Evolutionary conservation across 2,329 filamentous ascomycete species (phyloP).

Genomic region (Aphanoascus verrucosus): DNA sequence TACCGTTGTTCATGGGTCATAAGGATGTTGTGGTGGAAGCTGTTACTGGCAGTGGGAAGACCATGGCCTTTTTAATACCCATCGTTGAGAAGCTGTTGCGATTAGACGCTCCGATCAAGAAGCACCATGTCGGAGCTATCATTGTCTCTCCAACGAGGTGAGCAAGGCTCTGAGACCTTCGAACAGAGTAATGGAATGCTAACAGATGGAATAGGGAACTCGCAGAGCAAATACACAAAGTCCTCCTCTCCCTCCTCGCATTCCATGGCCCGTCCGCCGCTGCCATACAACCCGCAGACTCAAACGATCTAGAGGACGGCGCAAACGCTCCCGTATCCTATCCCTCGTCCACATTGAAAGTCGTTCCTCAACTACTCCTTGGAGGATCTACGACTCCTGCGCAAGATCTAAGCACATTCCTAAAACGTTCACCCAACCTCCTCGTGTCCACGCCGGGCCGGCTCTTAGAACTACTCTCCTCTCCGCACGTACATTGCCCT

Average conservation of each 20-base stretch:
- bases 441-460: slow-evolving; percentile 85
- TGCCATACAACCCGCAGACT: slow-evolving; percentile 34
- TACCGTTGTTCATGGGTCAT: slow-evolving; percentile 77
- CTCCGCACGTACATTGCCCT: slow-evolving; percentile 75
- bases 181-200: not conserved
- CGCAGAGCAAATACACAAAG: slow-evolving; percentile 77
- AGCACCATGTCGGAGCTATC: slow-evolving; percentile 80
- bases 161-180: not conserved
- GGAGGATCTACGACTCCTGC: slow-evolving; percentile 66
- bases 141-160: slow-evolving; percentile 74
- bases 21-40: slow-evolving; percentile 91
- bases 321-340: slow-evolving; percentile 26
- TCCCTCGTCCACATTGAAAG: slow-evolving; percentile 42
- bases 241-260: slow-evolving; percentile 62
- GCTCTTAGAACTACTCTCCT: slow-evolving; percentile 74
- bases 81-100: slow-evolving; percentile 72
- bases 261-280: slow-evolving; percentile 71
- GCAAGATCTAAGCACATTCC: slow-evolving; percentile 76
- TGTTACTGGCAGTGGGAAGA: slow-evolving; percentile 86
- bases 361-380: slow-evolving; percentile 79
- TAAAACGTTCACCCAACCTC: slow-evolving; percentile 75
- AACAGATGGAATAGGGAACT: slow-evolving; percentile 52
- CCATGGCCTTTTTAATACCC: slow-evolving; percentile 73
- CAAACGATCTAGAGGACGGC: slow-evolving; percentile 26
- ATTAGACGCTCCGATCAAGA: slow-evolving; percentile 71